Evolutionary conservation across 148 eudicot species (phyloP), one percentile per base, ranked within the genome.

Genomic region (Camellia lanceoleosa): DNA sequence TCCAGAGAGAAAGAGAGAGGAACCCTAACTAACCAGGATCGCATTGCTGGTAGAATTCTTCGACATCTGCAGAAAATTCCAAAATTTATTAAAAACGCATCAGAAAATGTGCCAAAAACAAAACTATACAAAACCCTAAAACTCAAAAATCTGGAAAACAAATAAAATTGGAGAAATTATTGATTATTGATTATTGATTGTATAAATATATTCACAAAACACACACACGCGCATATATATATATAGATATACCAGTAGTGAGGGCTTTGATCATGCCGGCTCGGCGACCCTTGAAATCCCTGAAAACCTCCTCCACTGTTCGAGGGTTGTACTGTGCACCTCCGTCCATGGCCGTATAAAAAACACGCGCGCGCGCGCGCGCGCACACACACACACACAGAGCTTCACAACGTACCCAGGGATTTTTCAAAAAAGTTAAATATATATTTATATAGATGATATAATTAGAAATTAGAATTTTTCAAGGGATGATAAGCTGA

Each of bases 41-140:
- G 75, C 89, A 87, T 74, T 83, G 87, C 83, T 83, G 87, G 73
- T 67, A 85, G 63, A 87, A 87, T 38, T 83, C 86, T 73, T 83
- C 84, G 64, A 83, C 84, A 81, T 87, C 89, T 85, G 86, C 83
- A 76, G 18, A 66, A 60, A 54, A 52, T 15, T n/a, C 14, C 73
- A 79, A 60, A 44, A n/a, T 47, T 8, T 41, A 49, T 13, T 30
- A 30, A 16, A 2, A 60, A 59, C 61, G 43, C 59, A 59, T 59
- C 7, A 64, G n/a, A 42, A 75, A 4, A 61, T 60, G 67, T n/a
- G n/a, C 14, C 2, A 18, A 44, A 51, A 19, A 67, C 30, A 14
- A 8, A 51, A 49, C n/a, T 52, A 38, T 9, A 3, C 4, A 78
- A 52, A 52, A 56, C 72, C 63, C 61, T 19, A 78, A 64, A 77